Conservation (phyloP, 2,329 filamentous ascomycete genomes). For the Trichoderma sp. region DNA sequence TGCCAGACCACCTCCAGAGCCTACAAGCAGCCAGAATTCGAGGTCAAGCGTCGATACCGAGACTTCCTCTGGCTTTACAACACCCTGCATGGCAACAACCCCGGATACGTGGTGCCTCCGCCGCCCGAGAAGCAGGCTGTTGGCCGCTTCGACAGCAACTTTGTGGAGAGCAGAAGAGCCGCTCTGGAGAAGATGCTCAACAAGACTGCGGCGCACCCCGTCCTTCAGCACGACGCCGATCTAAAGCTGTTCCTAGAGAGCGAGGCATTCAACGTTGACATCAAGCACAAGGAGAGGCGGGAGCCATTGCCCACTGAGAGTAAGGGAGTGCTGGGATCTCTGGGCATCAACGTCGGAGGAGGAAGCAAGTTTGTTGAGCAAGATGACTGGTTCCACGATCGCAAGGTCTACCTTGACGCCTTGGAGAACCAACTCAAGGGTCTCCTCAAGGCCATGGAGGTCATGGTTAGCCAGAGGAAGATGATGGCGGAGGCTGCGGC, state of each 20-base stretch:
- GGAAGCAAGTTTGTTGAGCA: constrained; percentile 93
- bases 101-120: constrained; percentile 89
- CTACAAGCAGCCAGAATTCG: constrained; percentile 87
- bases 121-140: constrained; percentile 98
- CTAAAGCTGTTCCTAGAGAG: constrained; percentile 96
- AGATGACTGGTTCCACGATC: constrained; percentile 99
- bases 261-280: constrained; percentile 90
- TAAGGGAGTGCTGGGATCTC: constrained; percentile 86
- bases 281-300: constrained; percentile 95
- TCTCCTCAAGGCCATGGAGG: constrained; percentile 89
- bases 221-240: constrained; percentile 88
- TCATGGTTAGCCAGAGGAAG: constrained; percentile 87
- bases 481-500: constrained; percentile 88
- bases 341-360: constrained; percentile 74
- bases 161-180: constrained; percentile 87
- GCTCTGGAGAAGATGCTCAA: constrained; percentile 97
- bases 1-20: constrained; percentile 87
- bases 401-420: constrained; percentile 89
- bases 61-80: constrained; percentile 99
- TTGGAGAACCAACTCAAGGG: constrained; percentile 88
- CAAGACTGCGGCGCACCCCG: constrained; percentile 85
- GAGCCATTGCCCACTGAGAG: constrained; percentile 83
- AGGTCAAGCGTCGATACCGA: constrained; percentile 88
- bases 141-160: constrained; percentile 92
- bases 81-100: constrained; percentile 88